Percentiles rank a stretch among this genome's conserved stretches.
These are phyloP conservation scores for Syncephalastrum racemosum DNA, from an alignment of 371 early-diverging fungal species.

Conservation along the genomic window DNA sequence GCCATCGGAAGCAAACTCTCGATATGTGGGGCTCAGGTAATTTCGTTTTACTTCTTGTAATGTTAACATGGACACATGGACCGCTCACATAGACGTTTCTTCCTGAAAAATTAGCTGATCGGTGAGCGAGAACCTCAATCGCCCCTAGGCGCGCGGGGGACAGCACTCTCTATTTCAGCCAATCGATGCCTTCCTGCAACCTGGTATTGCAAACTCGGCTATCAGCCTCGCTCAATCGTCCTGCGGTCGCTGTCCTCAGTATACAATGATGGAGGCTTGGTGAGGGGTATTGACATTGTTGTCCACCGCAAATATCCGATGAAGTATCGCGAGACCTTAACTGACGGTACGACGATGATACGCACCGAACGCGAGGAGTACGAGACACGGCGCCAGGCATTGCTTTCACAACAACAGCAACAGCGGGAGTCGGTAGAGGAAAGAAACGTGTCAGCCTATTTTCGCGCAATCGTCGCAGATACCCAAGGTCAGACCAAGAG, in stretches of 20 bases:
- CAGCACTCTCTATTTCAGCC: constrained; percentile 44
- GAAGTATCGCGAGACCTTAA: constrained; percentile 53
- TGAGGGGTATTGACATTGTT: constrained; percentile 69
- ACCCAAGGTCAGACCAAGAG: constrained; percentile 3
- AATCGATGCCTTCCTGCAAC: constrained; percentile 64
- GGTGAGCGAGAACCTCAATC: too few relatives aligned
- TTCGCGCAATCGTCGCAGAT: constrained; percentile 31
- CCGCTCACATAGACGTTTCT: neutral
- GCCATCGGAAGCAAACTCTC: constrained; percentile 67
- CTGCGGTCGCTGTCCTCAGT: constrained; percentile 42
- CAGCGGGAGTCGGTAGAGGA: constrained; percentile 22
- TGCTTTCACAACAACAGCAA: constrained; percentile 24
- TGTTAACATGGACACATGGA: neutral
- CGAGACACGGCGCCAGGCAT: constrained; percentile 27
- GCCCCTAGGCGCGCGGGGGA: constrained; percentile 1
- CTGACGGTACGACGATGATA: constrained; percentile 44
- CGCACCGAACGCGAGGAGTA: constrained; percentile 65
- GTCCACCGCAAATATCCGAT: constrained; percentile 66
- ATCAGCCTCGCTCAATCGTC: constrained; percentile 39
- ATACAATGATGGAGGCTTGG: constrained; percentile 65
- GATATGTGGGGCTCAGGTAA: constrained; percentile 66
- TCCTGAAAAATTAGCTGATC: too few relatives aligned
- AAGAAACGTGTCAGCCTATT: constrained; percentile 48
- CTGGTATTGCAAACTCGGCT: constrained; percentile 77
- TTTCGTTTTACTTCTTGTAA: neutral